Base-by-base conservation (phyloP, 2,329 filamentous ascomycete genomes). In the Grosmannia clavigera region DNA sequence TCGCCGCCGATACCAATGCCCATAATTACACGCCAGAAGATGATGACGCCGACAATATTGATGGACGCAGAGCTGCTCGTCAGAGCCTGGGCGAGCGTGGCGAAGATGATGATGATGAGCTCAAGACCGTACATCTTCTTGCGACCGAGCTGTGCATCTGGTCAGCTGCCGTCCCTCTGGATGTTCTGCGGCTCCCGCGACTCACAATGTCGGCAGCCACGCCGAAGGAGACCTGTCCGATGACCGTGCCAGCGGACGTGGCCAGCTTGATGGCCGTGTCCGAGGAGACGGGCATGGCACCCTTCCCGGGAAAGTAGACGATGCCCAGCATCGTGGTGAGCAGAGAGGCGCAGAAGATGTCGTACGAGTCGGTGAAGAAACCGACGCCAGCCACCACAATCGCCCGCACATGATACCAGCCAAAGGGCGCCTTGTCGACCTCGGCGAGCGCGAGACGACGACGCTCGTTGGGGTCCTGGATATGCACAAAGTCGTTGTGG, bases 231-330 rank as follows among this genome's bases (percentile, higher is more conserved):
- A 94, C 75, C 74, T 95, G 90, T 43, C 90, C 90, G 57, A 95
- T 75, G 59, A 95, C 88, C 25, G 89, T 94, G 61, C 90, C 90
- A 61, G 85, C 86, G 35, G 87, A 92, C 14, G 89, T 94, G 27
- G 90, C 83, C 60, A 92, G 83, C 75, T 95, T 95, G 77, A 95
- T 91, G 29, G 88, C 87, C 5, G 85, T 92, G 66, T 94, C 88
- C 10, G 87, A 82, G 60, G 72, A 77, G 38, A 79, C 75, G 14
- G 88, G 85, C 68, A 92, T 86, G 40, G 75, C 75, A 22, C 84
- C 83, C 16, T 66, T 69, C 60, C 72, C 70, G 55, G 80, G 80
- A 70, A 81, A 91, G 76, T 87, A 92, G 65, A 91, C 88, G 56
- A 92, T 83, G 51, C 88, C 89, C 57, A 92, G 71, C 86, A 92